Evolutionary conservation across 23 red algal genomes (phyloP).

Genomic region (Gracilaria gracilis): DNA sequence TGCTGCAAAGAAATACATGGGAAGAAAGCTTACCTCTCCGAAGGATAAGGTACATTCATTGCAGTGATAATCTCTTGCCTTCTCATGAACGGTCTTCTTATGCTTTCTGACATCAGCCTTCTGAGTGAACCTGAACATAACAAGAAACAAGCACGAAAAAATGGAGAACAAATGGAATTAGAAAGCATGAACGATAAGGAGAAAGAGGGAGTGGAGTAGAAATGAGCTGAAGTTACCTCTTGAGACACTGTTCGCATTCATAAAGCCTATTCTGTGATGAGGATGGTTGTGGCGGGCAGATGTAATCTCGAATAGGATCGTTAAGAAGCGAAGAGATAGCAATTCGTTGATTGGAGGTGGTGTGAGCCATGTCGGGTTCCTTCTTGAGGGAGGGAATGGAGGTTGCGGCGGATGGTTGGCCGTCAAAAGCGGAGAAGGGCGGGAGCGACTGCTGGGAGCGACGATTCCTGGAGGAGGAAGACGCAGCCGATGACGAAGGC

Average conservation of each 20-base stretch:
- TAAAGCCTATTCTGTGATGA: slow-evolving; percentile 22
- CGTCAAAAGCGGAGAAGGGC: slow-evolving; percentile 12
- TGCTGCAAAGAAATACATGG: too few species aligned
- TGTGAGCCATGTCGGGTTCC: slow-evolving; percentile 30
- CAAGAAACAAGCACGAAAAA: background rate
- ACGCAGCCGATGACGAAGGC: background rate
- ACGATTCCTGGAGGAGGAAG: background rate
- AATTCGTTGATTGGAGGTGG: slow-evolving; percentile 40
- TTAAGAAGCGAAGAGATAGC: slow-evolving; percentile 63
- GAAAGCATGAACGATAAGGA: background rate
- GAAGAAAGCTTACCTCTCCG: slow-evolving; percentile 63
- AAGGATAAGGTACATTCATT: slow-evolving; percentile 58
- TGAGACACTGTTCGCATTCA: slow-evolving; percentile 56
- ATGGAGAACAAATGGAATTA: background rate
- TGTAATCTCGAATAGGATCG: slow-evolving; percentile 21
- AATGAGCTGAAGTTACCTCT: slow-evolving; percentile 9
- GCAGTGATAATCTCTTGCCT: slow-evolving; percentile 69
- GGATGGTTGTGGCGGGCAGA: background rate
- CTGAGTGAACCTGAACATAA: slow-evolving; percentile 50
- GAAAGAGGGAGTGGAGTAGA: background rate
- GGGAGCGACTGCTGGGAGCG: background rate
- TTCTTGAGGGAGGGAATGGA: background rate
- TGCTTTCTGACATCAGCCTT: slow-evolving; percentile 69
- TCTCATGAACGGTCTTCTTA: slow-evolving; percentile 72
- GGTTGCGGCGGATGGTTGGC: background rate